phyloP scores from a whole-genome alignment of 768 basidiomycete genomes.

The Kwoniella europaea region DNA sequence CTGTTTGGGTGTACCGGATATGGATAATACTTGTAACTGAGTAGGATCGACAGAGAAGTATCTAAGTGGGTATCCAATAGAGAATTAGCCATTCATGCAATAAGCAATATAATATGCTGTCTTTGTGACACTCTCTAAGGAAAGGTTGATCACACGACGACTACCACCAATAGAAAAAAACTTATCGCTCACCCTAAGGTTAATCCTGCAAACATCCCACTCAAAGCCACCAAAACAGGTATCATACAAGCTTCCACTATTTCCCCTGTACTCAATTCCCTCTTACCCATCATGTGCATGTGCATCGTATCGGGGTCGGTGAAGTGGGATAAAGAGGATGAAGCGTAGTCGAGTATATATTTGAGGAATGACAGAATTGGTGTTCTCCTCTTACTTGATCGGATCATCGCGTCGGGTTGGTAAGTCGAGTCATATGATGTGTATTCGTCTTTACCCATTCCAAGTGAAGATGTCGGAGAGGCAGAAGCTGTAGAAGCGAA shows the following conservation, averaged over 20 bases:
- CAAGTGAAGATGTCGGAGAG: neutral
- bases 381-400: constrained; percentile 2
- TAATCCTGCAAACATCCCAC: constrained; percentile 84
- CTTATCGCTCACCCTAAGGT: constrained; percentile 73
- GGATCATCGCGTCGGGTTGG: neutral
- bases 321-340: neutral
- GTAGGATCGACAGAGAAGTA: constrained; percentile 87
- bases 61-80: constrained; percentile 12
- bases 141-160: neutral
- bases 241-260: constrained; percentile 68
- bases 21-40: constrained; percentile 82
- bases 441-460: neutral
- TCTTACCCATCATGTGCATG: constrained; percentile 8
- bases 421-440: constrained; percentile 13
- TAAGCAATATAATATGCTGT: too few species aligned
- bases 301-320: neutral
- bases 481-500: constrained; percentile 1
- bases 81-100: too few species aligned
- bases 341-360: constrained; percentile 13
- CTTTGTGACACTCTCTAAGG: neutral
- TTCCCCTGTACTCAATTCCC: constrained; percentile 20
- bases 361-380: constrained; percentile 25
- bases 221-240: constrained; percentile 78
- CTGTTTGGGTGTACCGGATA: constrained; percentile 81
- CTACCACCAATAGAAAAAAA: neutral